Percentiles rank a stretch among this genome's conserved stretches.
phyloP scores from a whole-genome alignment of 2,329 filamentous ascomycete genomes.

The Colletotrichum lupini region DNA sequence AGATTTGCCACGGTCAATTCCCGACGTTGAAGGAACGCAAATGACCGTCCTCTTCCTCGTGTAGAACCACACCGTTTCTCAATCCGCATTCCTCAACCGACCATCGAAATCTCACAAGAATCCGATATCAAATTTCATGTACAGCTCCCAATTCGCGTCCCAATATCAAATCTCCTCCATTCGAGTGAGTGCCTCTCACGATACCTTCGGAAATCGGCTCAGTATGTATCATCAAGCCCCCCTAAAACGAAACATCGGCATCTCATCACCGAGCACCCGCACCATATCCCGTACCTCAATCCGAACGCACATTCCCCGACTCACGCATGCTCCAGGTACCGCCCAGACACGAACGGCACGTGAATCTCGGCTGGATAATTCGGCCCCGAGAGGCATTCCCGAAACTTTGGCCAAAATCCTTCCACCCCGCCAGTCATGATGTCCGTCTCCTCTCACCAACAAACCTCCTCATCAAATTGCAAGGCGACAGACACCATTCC shows the following conservation, averaged over 20 bases:
- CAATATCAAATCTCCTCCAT: neutral
- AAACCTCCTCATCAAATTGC: too few species aligned
- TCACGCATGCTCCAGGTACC: neutral
- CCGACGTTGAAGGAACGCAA: neutral
- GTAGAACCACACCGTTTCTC: neutral
- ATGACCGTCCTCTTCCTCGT: neutral
- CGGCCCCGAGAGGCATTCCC: too few species aligned
- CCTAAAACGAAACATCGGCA: neutral
- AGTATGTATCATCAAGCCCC: too few species aligned
- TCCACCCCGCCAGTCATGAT: neutral
- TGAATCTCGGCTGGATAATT: neutral
- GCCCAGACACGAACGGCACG: neutral
- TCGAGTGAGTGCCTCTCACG: neutral
- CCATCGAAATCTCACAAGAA: neutral
- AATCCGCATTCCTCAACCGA: neutral
- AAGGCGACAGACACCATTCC: too few species aligned
- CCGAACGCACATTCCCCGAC: neutral
- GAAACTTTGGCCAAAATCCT: neutral
- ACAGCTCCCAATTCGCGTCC: neutral
- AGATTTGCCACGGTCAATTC: neutral
- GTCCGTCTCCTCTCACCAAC: too few species aligned
- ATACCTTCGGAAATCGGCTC: neutral
- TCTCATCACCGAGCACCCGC: neutral
- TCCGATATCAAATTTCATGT: neutral
- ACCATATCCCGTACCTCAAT: too few species aligned